Evolutionary conservation across 2,329 filamentous ascomycete genomes (phyloP), one percentile per base, ranked within the genome.

Genomic region (Trichocomaceae sp.): DNA sequence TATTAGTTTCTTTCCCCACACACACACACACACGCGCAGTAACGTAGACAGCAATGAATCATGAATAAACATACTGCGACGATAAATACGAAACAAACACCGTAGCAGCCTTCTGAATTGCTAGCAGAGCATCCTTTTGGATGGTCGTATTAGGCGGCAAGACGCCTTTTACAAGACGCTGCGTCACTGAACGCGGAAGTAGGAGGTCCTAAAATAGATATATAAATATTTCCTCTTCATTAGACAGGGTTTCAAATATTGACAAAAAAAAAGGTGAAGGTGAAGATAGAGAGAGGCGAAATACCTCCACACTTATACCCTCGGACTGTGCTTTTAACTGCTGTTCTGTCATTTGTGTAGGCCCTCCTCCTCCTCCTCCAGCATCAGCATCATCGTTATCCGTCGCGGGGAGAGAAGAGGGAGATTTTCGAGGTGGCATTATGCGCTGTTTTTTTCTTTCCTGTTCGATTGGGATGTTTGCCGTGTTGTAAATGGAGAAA

Each of bases 71-170:
- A 57, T 75, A 84, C 81, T 79, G 76, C 55, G 79, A 77, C 56
- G 81, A 79, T 47, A 85, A 70, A 65, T 85, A 84, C 57, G 80
- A 85, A 17, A 86, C 79, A 67, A 86, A 86, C 3, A 86, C 83
- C 3, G 83, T 85, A 26, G 83, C 83, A 58, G 81, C 81, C 64
- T 85, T 85, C 50, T 82, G 80, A 58, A 86, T 78, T 7, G 83
- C 83, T 15, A 83, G 70, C 3, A 85, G 70, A 10, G 83, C 83
- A 70, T 86, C 83, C 69, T 84, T 84, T 62, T 84, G 80, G 41
- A 86, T 82, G 47, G 80, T 78, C 15, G 83, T 85, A 66, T 85
- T 85, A 4, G 83, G 75, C 1, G 83, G 83, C 3, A 85, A 73
- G 6, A 83, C 81, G 54, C 82, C 79, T 68, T 84, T 84, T 12